Conservation (phyloP, 2,329 filamentous ascomycete genomes). For the Aspergillus costaricaensis region DNA sequence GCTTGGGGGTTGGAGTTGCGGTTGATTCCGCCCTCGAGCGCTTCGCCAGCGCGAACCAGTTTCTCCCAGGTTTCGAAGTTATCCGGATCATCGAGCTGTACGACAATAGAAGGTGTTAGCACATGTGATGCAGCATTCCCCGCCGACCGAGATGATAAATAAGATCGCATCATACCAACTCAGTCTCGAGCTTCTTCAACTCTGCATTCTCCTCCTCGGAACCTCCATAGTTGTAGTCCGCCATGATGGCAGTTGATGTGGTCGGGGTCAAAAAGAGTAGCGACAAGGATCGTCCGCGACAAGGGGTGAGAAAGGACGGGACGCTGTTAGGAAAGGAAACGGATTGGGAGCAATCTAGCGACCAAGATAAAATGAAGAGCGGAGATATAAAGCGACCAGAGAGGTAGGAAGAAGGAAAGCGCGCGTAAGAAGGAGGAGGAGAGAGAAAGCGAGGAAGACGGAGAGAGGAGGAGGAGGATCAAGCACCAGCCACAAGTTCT, state of each 20-base stretch:
- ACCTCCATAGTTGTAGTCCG: slow-evolving; percentile 72
- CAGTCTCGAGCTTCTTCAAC: slow-evolving; percentile 74
- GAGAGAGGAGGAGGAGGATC: not conserved
- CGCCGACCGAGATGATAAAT: slow-evolving; percentile 20
- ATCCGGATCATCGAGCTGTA: slow-evolving; percentile 70
- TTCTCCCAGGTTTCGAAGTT: slow-evolving; percentile 96
- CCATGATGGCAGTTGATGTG: slow-evolving; percentile 53
- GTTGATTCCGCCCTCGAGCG: slow-evolving; percentile 88
- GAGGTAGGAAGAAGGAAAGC: slow-evolving; percentile 1
- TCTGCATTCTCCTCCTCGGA: slow-evolving; percentile 80
- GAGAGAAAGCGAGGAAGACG: not conserved
- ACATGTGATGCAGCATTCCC: not conserved
- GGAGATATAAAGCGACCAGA: not conserved
- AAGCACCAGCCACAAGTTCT: not conserved
- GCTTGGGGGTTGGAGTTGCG: slow-evolving; percentile 95
- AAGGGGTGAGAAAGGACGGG: not conserved
- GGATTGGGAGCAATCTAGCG: not conserved
- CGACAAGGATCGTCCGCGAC: slow-evolving; percentile 5
- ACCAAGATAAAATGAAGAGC: not conserved
- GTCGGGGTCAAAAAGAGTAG: slow-evolving; percentile 4
- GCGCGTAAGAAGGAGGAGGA: slow-evolving; percentile 2
- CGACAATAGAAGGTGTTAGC: slow-evolving; percentile 14
- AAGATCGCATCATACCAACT: slow-evolving; percentile 65
- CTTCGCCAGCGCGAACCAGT: slow-evolving; percentile 78
- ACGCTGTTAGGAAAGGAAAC: not conserved